Percentiles rank a stretch among this genome's conserved stretches.
Evolutionary conservation across 352 stramenopile genomes (phyloP).

Genomic region (Phytophthora idaei): DNA sequence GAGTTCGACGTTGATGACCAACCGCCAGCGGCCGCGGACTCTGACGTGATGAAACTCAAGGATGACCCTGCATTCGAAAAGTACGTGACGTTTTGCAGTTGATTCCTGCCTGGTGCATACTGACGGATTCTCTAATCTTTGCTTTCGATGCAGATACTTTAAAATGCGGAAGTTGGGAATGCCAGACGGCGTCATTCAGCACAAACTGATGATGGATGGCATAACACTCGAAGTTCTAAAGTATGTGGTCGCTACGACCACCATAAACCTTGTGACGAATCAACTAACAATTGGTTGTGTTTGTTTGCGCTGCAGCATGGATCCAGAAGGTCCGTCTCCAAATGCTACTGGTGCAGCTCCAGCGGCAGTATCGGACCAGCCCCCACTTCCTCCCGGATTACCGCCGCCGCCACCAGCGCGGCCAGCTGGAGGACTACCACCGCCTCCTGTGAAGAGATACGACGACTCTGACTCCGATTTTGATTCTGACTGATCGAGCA

Average conservation of each 20-base stretch:
- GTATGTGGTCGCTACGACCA: constrained; percentile 30
- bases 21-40: constrained; percentile 16
- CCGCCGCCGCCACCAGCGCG: constrained; percentile 36
- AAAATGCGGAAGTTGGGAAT: constrained; percentile 86
- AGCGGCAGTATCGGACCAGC: constrained; percentile 17
- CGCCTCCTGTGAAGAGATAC: constrained; percentile 51
- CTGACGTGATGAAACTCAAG: constrained; percentile 75
- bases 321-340: constrained; percentile 76
- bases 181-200: constrained; percentile 77
- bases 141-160: constrained; percentile 65
- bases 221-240: constrained; percentile 76
- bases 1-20: constrained; percentile 45
- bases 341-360: constrained; percentile 44
- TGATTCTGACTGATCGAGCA: constrained; percentile 50
- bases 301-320: constrained; percentile 53
- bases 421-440: constrained; percentile 41
- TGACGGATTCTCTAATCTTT: constrained; percentile 6
- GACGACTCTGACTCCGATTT: constrained; percentile 60
- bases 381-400: constrained; percentile 40
- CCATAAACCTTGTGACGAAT: no score
- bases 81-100: constrained; percentile 32
- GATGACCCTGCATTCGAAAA: constrained; percentile 81
- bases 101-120: background rate
- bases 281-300: background rate
- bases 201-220: constrained; percentile 84